Conservation (phyloP, 805 yeast genomes). For the Suhomyces sp. region DNA sequence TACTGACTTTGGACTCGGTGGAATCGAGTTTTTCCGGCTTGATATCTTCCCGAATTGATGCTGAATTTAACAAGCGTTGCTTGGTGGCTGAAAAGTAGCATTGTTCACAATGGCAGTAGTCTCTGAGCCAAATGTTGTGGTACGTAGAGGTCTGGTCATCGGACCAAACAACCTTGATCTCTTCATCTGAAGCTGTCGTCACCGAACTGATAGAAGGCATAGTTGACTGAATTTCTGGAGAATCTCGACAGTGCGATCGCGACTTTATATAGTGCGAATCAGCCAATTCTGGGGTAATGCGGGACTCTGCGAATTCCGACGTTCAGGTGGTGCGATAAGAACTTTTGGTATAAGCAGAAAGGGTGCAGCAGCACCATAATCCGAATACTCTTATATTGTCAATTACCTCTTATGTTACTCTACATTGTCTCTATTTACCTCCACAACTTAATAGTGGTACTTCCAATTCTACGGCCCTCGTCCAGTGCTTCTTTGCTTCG, state of each 20-base stretch:
- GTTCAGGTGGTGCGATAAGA: not conserved
- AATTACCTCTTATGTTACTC: not conserved
- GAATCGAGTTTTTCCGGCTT: conserved; percentile 10
- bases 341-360: not conserved
- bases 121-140: conserved; percentile 62
- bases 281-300: not conserved
- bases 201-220: not conserved
- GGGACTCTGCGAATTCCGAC: not conserved
- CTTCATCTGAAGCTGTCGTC: not conserved
- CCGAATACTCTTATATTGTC: not conserved
- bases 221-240: not conserved
- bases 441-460: not conserved
- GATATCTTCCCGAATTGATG: conserved; percentile 31
- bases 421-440: not conserved
- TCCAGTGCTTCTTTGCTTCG: not conserved
- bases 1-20: conserved; percentile 14
- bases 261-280: not conserved
- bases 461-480: not conserved
- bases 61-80: conserved; percentile 58
- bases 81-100: conserved; percentile 56
- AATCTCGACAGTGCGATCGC: not conserved
- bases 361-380: not conserved
- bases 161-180: conserved; percentile 6
- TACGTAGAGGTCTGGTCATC: conserved; percentile 3
- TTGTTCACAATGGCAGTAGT: conserved; percentile 55